Conservation (phyloP, 192 early-diverging fungal genomes). For the Fimicolochytrium jonesii region DNA sequence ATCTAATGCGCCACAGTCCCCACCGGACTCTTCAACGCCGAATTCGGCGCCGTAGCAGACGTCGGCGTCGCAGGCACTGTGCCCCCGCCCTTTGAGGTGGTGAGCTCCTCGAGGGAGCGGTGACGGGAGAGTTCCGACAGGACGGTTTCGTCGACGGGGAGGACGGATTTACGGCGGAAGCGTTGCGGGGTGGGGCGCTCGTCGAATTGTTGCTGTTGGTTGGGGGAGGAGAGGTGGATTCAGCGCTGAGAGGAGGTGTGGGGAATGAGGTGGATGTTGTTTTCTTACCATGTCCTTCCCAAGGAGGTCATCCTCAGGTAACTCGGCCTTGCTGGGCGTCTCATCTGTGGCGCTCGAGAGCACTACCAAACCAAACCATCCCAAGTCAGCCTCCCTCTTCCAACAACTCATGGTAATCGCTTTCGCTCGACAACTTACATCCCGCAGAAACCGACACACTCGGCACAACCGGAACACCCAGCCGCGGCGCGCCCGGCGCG, state of each 20-base stretch:
- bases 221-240: neutral
- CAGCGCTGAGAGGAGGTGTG: too few species aligned
- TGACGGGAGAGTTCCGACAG: conserved; percentile 56
- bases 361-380: too few species aligned
- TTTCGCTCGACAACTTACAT: too few species aligned
- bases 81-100: neutral
- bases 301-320: conserved; percentile 43
- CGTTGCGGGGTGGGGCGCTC: conserved; percentile 46
- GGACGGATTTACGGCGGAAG: conserved; percentile 61
- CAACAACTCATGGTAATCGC: too few species aligned
- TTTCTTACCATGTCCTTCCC: conserved; percentile 35
- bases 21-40: too few species aligned
- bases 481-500: too few species aligned
- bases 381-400: too few species aligned
- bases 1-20: too few species aligned
- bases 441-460: too few species aligned
- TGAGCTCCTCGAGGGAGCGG: conserved; percentile 55
- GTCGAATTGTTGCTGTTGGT: conserved; percentile 47
- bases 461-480: too few species aligned
- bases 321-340: conserved; percentile 21
- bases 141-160: conserved; percentile 62
- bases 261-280: neutral
- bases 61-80: too few species aligned
- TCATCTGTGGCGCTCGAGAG: conserved; percentile 19
- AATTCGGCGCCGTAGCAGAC: too few species aligned